Base-by-base conservation (phyloP, 352 stramenopile genomes). In the Phytophthora pistaciae region DNA sequence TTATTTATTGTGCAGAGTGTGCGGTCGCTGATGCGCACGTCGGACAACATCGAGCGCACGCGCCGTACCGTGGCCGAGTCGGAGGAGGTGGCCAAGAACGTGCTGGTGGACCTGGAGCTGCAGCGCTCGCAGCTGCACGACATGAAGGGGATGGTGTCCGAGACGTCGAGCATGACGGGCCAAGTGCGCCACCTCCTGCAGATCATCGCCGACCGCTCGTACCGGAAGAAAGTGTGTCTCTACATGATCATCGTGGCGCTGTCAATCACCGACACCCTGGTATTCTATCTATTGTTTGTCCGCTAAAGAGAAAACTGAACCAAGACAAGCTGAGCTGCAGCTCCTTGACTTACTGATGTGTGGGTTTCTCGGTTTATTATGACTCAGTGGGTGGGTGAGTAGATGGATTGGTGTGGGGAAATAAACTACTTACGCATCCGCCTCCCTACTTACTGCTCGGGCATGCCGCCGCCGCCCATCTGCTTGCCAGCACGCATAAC, bases 401-500 rank as follows among this genome's bases (percentile, higher is more conserved):
- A 63, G 66, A 67, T 75, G 61, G 63, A 68, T 44, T 65, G 53
- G 54, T 64, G 61, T 42, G 54, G 73, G 59, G 65, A 76, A 76
- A 81, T 78, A 75, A 78, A 78, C 70, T 75, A 81, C 74, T 73
- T 72, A 70, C 62, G 68, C 56, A 56, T 79, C 64, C 66, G 56
- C 61, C 33, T 60, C 54, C 50, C 68, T 77, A 60, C 64, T 84
- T 93, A 93, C 78, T 92, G 83, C 66, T 92, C 86, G 42, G 76
- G 73, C 69, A 85, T 84, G 62, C 68, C 81, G 48, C 85, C 85
- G 36, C 77, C 79, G 66, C 88, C 97, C 97, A 99, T 99, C 84
- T 98, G 93, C 83, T 99, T 99, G 62, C 98, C 98, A 48, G 98
- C 98, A 67, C 97, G 93, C 96, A 99, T 99, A 52, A 99, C 98